Conservation (phyloP, 768 basidiomycete species). For the Cantharellus anzutake region DNA sequence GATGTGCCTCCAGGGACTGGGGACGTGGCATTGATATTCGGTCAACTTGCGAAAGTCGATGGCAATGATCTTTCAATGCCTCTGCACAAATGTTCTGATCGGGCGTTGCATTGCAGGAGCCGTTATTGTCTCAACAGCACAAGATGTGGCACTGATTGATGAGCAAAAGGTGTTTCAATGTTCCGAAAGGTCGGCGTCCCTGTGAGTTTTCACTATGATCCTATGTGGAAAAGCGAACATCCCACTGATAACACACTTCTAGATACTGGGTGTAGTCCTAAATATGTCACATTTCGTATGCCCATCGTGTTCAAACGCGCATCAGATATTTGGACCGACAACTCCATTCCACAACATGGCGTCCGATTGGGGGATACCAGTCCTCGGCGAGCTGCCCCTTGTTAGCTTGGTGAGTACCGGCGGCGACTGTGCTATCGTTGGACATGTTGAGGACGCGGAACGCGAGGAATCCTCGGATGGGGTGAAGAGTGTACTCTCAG, state of each 20-base stretch:
- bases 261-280: conserved; percentile 77
- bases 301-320: conserved; percentile 39
- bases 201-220: conserved; percentile 25
- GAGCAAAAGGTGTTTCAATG: conserved; percentile 84
- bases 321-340: conserved; percentile 54
- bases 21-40: conserved; percentile 82
- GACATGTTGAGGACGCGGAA: not conserved
- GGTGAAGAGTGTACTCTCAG: conserved; percentile 15
- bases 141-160: conserved; percentile 82
- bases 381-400: conserved; percentile 70
- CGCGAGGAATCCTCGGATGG: conserved; percentile 10
- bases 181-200: conserved; percentile 77
- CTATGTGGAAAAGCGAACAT: not conserved
- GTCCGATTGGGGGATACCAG: conserved; percentile 31
- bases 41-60: conserved; percentile 68
- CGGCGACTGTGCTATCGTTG: conserved; percentile 38
- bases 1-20: conserved; percentile 98
- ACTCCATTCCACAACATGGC: conserved; percentile 42
- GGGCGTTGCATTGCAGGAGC: conserved; percentile 33
- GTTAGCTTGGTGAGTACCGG: conserved; percentile 51
- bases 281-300: conserved; percentile 80
- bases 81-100: not conserved
- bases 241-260: not conserved
- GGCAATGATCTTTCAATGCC: conserved; percentile 24
- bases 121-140: conserved; percentile 88